These are phyloP conservation scores for Mesembryanthemum crystallinum DNA, from an alignment of 148 eudicot species.

Conservation along the genomic window DNA sequence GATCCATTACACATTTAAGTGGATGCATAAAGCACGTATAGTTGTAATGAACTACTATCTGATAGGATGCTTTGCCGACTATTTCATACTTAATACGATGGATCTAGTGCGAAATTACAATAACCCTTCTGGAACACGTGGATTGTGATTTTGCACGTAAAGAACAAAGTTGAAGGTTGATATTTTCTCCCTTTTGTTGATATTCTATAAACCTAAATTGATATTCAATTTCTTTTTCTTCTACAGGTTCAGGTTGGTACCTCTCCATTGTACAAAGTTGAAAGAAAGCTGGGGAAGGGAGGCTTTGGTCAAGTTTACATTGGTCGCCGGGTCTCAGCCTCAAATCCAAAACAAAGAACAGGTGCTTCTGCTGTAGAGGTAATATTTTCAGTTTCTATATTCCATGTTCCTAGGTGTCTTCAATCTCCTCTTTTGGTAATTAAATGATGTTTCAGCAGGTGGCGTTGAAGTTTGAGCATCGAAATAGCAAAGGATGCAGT, in stretches of 20 bases:
- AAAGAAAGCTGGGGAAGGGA: conserved; percentile 77
- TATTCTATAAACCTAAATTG: background rate
- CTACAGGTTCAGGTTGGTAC: conserved; percentile 72
- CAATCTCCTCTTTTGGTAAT: background rate
- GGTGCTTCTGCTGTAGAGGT: conserved; percentile 61
- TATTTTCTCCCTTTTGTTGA: background rate
- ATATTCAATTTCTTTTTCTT: conserved; percentile 7
- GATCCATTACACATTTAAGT: background rate
- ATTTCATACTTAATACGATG: background rate
- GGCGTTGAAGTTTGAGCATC: conserved; percentile 79
- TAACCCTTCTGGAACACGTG: background rate
- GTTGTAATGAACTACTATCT: background rate
- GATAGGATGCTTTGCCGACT: background rate
- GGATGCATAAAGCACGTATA: background rate
- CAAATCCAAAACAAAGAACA: conserved; percentile 36
- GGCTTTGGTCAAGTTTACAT: conserved; percentile 86
- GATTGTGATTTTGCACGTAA: background rate
- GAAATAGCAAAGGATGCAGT: conserved; percentile 73
- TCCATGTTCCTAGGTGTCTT: background rate
- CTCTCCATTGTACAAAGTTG: conserved; percentile 60
- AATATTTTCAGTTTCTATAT: background rate
- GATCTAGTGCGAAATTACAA: background rate
- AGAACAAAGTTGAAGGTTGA: too few species aligned
- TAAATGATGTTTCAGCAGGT: conserved; percentile 36
- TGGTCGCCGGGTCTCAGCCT: conserved; percentile 54